phyloP scores from a whole-genome alignment of 2,329 filamentous ascomycete species.

The Neopestalotiopsis clavispora region DNA sequence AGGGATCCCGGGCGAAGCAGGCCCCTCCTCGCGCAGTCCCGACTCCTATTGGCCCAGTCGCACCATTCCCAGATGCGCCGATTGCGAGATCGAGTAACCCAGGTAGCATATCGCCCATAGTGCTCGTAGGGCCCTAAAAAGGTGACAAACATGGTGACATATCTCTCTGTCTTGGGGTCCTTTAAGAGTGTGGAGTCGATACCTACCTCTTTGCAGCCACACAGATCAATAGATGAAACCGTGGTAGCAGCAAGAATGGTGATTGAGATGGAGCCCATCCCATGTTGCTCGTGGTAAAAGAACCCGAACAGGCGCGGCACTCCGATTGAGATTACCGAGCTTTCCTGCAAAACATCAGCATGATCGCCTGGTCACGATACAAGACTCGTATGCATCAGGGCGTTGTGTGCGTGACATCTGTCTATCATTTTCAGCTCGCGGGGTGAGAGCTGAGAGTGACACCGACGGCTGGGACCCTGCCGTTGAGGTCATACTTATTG shows the following conservation, averaged over 20 bases:
- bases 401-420: neutral
- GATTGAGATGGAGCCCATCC: neutral
- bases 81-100: neutral
- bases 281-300: neutral
- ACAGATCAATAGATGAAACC: neutral
- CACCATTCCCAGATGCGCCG: neutral
- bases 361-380: neutral
- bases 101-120: neutral
- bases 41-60: neutral
- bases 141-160: neutral
- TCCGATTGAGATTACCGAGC: neutral
- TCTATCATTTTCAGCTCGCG: neutral
- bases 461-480: neutral
- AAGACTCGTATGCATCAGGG: neutral
- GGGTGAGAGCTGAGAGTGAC: neutral
- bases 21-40: neutral
- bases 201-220: neutral
- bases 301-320: neutral
- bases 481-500: neutral
- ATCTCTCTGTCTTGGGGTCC: neutral
- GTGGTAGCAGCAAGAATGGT: neutral
- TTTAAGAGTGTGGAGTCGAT: neutral
- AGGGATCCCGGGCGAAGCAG: neutral
- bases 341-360: neutral
- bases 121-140: neutral